phyloP scores from a whole-genome alignment of 1,284 basidiomycete genomes.

The Agaricales sp. region DNA sequence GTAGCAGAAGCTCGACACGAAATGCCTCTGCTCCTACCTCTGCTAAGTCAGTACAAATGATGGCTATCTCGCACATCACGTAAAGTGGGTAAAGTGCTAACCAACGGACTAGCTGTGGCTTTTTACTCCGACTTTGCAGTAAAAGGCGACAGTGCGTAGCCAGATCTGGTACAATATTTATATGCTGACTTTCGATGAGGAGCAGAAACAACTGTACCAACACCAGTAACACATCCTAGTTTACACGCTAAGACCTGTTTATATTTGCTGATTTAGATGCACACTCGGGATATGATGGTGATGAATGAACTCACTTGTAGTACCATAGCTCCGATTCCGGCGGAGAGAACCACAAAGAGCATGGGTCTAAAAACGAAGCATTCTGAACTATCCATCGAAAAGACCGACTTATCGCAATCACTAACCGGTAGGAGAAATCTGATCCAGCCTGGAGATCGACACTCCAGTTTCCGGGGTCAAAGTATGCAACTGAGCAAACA shows the following conservation, averaged over 20 bases:
- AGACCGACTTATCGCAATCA: too few species aligned
- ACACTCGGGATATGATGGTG: slow-evolving; percentile 50
- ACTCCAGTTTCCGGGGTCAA: too few species aligned
- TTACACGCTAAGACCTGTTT: slow-evolving; percentile 29
- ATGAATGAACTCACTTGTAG: too few species aligned
- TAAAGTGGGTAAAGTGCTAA: slow-evolving; percentile 50
- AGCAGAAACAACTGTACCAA: slow-evolving; percentile 24
- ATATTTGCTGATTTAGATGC: slow-evolving; percentile 8
- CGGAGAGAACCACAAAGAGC: too few species aligned
- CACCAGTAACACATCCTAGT: slow-evolving; percentile 38
- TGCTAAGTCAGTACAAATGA: slow-evolving; percentile 64
- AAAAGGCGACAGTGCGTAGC: slow-evolving; percentile 45
- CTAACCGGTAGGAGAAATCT: too few species aligned
- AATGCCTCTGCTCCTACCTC: too few species aligned
- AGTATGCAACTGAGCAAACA: too few species aligned
- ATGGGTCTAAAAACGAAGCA: too few species aligned
- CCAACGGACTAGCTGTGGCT: slow-evolving; percentile 36
- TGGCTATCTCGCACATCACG: slow-evolving; percentile 59
- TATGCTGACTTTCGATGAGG: background rate
- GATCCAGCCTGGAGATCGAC: too few species aligned
- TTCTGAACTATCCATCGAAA: too few species aligned
- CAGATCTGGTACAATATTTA: slow-evolving; percentile 22
- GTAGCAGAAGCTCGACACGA: slow-evolving; percentile 57
- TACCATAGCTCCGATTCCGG: too few species aligned
- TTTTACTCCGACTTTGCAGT: slow-evolving; percentile 33